Conservation (phyloP, 78 protist genomes). For the Dictyostelium intermedium region DNA sequence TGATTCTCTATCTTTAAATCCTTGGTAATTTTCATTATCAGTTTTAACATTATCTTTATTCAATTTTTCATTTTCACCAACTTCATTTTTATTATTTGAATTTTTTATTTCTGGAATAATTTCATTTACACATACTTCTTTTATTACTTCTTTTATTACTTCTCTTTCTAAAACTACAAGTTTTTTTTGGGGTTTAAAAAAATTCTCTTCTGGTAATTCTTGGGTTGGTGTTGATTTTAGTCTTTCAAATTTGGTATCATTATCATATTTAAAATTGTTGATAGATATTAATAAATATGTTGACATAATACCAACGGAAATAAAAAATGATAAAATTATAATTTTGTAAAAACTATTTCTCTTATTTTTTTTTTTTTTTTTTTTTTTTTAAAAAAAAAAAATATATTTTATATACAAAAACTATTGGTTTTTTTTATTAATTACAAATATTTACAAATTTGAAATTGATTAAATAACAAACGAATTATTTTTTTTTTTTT, state of each 20-base stretch:
- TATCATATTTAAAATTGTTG: not conserved
- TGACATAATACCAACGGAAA: not conserved
- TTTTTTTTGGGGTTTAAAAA: not conserved
- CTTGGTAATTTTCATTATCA: not conserved
- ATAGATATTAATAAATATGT: not conserved
- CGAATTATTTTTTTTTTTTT: too few species aligned
- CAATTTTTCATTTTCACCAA: not conserved
- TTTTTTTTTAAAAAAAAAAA: not conserved
- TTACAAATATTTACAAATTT: too few species aligned
- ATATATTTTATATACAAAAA: too few species aligned
- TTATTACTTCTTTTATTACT: not conserved
- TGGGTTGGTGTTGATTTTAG: not conserved
- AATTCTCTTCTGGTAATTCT: not conserved
- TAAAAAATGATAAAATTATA: not conserved
- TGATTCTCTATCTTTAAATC: not conserved
- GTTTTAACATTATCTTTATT: too few species aligned
- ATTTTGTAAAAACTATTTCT: not conserved
- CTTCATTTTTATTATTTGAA: not conserved
- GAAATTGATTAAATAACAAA: too few species aligned
- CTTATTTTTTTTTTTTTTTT: not conserved
- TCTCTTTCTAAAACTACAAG: not conserved
- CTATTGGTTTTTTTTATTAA: too few species aligned
- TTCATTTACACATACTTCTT: not conserved
- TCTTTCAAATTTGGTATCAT: not conserved
- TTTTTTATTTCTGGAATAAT: not conserved